A percentile compares a stretch with the other conserved stretches of the same genome.
Conservation (phyloP, 306 rosid species). For the Lathyrus tuberosus region DNA sequence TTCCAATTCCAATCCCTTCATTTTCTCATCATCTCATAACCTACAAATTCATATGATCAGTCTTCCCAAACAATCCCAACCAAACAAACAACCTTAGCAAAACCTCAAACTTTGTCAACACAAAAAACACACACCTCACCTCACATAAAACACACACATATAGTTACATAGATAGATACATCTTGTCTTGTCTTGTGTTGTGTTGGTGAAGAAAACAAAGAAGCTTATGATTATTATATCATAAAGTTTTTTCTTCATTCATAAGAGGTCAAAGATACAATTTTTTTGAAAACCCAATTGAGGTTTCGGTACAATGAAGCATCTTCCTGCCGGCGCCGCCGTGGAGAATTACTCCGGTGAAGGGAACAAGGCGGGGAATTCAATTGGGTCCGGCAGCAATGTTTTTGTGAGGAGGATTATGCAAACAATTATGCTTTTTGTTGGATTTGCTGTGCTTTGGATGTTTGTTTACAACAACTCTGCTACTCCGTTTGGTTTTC, state of each 20-base stretch:
- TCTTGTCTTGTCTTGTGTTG: neutral
- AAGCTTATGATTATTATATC: neutral
- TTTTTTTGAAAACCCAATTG: conserved; percentile 21
- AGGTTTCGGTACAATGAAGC: conserved; percentile 40
- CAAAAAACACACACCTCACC: neutral
- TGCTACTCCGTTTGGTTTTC: conserved; percentile 45
- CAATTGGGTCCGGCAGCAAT: conserved; percentile 32
- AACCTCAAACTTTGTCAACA: conserved; percentile 24
- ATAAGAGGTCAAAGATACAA: neutral
- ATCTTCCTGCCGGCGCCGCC: conserved; percentile 9
- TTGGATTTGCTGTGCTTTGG: conserved; percentile 44
- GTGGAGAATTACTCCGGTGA: neutral
- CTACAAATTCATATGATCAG: conserved; percentile 6
- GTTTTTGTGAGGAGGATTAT: conserved; percentile 26
- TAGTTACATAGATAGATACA: neutral
- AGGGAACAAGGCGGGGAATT: conserved; percentile 19
- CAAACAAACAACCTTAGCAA: conserved; percentile 6
- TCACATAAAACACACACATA: neutral
- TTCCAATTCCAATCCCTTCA: conserved; percentile 2
- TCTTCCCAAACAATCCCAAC: neutral
- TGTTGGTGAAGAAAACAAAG: conserved; percentile 43
- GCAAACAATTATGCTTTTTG: conserved; percentile 19
- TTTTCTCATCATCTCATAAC: neutral
- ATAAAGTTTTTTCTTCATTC: neutral
- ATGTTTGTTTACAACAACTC: conserved; percentile 41